Percentiles rank a stretch among this genome's conserved stretches.
phyloP scores from a whole-genome alignment of 106 monocot genomes.

The Dendrobium nobile region DNA sequence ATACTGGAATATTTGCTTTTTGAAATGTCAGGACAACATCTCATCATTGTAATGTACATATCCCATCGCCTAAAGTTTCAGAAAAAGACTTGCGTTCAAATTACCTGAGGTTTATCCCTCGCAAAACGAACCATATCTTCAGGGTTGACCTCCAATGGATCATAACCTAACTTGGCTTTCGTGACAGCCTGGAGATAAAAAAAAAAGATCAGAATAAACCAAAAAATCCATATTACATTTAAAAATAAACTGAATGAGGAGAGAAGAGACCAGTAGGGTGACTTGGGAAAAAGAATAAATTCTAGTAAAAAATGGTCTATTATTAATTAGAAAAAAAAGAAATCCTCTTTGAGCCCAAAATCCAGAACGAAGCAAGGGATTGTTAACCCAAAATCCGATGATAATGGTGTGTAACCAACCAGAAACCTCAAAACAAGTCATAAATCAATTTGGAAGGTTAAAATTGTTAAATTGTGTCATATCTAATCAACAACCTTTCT shows the following conservation, averaged over 20 bases:
- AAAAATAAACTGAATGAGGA: neutral
- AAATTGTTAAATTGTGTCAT: too few relatives aligned
- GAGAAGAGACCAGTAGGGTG: neutral
- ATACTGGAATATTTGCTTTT: neutral
- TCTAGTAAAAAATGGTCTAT: neutral
- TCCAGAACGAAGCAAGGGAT: neutral
- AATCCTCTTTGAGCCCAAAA: neutral
- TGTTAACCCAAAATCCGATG: neutral
- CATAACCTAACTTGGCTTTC: slow-evolving; percentile 91
- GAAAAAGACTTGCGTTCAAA: neutral
- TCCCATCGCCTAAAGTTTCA: neutral
- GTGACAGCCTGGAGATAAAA: slow-evolving; percentile 71
- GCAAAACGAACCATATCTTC: slow-evolving; percentile 99
- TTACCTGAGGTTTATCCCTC: slow-evolving; percentile 88
- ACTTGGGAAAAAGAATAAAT: neutral
- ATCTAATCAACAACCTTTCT: neutral
- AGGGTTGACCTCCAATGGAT: slow-evolving; percentile 97
- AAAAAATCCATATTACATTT: neutral
- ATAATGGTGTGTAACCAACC: too few relatives aligned
- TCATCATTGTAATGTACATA: neutral
- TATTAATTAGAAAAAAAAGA: neutral
- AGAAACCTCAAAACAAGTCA: too few relatives aligned
- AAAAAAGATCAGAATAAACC: neutral
- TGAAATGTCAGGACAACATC: neutral
- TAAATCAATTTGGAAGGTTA: too few relatives aligned